phyloP scores from a whole-genome alignment of 352 stramenopile species.

The Phytophthora constricta region DNA sequence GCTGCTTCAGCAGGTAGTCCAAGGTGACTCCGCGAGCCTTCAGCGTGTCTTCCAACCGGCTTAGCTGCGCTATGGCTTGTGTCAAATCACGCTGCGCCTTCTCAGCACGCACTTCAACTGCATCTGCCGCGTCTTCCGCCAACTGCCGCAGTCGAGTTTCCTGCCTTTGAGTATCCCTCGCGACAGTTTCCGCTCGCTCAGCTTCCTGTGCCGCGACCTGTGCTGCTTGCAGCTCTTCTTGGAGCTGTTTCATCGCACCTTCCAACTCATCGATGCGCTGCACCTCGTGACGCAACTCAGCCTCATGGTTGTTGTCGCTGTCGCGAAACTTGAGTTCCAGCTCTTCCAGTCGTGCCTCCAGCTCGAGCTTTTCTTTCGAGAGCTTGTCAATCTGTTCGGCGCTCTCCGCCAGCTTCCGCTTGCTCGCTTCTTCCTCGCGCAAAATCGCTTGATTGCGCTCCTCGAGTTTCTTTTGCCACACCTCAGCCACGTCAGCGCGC shows the following conservation, averaged over 20 bases:
- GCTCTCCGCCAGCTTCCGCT: constrained; percentile 38
- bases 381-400: constrained; percentile 35
- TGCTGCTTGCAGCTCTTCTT: constrained; percentile 38
- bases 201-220: constrained; percentile 38
- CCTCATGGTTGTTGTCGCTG: constrained; percentile 28
- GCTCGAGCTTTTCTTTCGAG: constrained; percentile 28
- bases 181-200: constrained; percentile 34
- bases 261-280: constrained; percentile 37
- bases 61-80: constrained; percentile 38
- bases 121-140: constrained; percentile 54
- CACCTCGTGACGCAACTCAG: constrained; percentile 27
- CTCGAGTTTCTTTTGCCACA: constrained; percentile 31
- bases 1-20: constrained; percentile 62
- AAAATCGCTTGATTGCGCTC: constrained; percentile 62
- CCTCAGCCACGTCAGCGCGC: constrained; percentile 25
- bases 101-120: constrained; percentile 44
- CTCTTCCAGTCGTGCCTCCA: constrained; percentile 34
- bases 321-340: constrained; percentile 31
- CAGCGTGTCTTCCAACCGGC: constrained; percentile 52
- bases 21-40: constrained; percentile 70
- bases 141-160: constrained; percentile 51
- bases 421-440: constrained; percentile 57
- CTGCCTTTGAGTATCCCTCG: constrained; percentile 45
- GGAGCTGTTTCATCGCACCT: constrained; percentile 34
- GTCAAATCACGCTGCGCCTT: constrained; percentile 45